Conservation (phyloP, 2,329 filamentous ascomycete genomes). For the Delphinella strobiligena region DNA sequence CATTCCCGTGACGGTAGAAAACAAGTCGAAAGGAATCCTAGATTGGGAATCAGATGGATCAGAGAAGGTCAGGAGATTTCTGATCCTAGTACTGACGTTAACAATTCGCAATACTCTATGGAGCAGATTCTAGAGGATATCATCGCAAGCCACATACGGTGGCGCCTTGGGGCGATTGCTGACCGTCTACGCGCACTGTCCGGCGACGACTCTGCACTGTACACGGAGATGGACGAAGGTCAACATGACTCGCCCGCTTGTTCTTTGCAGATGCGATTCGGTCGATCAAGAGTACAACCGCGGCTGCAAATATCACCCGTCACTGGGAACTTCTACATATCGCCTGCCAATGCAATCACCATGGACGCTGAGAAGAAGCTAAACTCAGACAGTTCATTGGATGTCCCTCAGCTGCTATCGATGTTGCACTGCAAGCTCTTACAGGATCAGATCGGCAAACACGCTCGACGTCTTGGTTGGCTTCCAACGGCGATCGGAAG, state of each 20-base stretch:
- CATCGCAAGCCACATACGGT: conserved; percentile 61
- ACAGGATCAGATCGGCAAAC: conserved; percentile 48
- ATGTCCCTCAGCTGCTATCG: conserved; percentile 48
- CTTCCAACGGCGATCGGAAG: conserved; percentile 31
- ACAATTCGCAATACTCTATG: too few relatives aligned
- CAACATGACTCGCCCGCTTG: conserved; percentile 54
- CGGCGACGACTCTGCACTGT: conserved; percentile 45
- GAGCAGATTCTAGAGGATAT: conserved; percentile 62
- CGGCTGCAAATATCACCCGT: conserved; percentile 61
- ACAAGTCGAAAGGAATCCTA: conserved; percentile 18
- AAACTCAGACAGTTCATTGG: conserved; percentile 48
- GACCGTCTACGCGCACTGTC: conserved; percentile 46
- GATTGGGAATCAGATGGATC: conserved; percentile 65
- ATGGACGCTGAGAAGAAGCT: conserved; percentile 49
- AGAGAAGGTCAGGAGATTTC: conserved; percentile 70
- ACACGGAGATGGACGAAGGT: conserved; percentile 47
- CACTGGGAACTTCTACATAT: conserved; percentile 63
- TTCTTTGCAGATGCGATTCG: conserved; percentile 56
- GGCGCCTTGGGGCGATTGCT: conserved; percentile 57
- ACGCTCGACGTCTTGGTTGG: conserved; percentile 56
- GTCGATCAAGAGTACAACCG: conserved; percentile 43
- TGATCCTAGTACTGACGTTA: conserved; percentile 51
- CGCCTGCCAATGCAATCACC: conserved; percentile 37
- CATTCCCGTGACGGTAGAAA: conserved; percentile 9
- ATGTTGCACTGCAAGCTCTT: conserved; percentile 49